Base-by-base conservation (phyloP, 163 green algal species). In the Volvox carteri region DNA sequence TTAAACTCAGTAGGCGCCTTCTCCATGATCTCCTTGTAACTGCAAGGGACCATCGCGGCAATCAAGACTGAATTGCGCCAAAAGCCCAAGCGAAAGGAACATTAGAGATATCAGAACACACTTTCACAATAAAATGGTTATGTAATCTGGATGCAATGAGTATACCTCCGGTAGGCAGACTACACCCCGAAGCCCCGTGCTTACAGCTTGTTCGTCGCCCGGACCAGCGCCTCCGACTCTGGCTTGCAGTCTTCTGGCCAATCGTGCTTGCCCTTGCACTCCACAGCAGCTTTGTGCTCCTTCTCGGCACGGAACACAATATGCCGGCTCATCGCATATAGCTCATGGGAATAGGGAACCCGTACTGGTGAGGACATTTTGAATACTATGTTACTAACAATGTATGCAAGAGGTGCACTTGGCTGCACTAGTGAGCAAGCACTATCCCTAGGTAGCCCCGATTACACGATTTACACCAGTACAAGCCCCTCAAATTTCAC, bases 181-280 rank as follows among this genome's bases (percentile, higher is more conserved):
- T 41, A 6, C 9, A 50, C 16, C 37, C 33, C 70, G 7, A n/a
- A 44, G 21, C 23, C 18, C 37, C n/a, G 1, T 18, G 54, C 91
- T 92, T 58, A 94, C 91, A 94, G 88, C 88, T 94, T 92, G 81
- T 94, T 94, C 0, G 89, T 92, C n/a, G 88, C 91, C 6, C 91
- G 80, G 2, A 94, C 84, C 2, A 94, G 88, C 11, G 91, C 91
- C 85, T 94, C 91, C 14, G 86, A 92, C 88, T 94, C 91, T 2
- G 91, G 91, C 86, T 90, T 92, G 86, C 91, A 94, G 60, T 94
- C 91, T 76, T 92, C 88, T 9, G 91, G 91, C 91, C 91, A 94
- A 56, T 94, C 91, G 41, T 94, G 91, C 76, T 88, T 92, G 41
- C 88, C 54, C 86, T 94, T 94, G 86, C 91, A 94, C 54, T 92